phyloP scores from a whole-genome alignment of 2,329 filamentous ascomycete species.

The Emmonsiellopsis sp. region DNA sequence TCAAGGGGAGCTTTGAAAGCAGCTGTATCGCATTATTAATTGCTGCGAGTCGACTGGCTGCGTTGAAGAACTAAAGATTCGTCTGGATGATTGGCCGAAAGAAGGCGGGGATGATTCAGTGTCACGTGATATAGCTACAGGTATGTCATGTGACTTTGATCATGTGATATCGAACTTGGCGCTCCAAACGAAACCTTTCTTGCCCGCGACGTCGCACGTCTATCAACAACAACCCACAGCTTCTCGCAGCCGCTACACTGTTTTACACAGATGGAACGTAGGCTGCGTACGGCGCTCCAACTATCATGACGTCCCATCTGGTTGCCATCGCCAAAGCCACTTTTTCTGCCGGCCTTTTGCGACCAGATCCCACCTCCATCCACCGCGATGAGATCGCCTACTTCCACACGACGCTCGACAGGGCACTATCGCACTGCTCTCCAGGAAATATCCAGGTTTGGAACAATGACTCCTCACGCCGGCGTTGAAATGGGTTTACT shows the following conservation, averaged over 20 bases:
- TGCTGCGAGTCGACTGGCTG: neutral
- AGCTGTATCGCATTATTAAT: neutral
- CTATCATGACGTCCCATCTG: conserved; percentile 56
- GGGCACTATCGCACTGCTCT: conserved; percentile 61
- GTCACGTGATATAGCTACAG: neutral
- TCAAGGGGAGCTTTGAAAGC: too few species aligned
- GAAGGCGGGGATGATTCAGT: neutral
- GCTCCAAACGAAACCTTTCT: neutral
- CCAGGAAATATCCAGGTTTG: conserved; percentile 83
- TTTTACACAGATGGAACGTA: neutral
- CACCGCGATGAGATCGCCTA: conserved; percentile 59
- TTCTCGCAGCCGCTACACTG: neutral
- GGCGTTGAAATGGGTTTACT: conserved; percentile 22
- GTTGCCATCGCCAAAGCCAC: conserved; percentile 69
- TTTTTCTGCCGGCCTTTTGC: conserved; percentile 64
- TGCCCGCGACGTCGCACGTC: too few species aligned
- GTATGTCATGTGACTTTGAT: neutral
- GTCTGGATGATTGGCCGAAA: neutral
- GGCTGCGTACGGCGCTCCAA: neutral
- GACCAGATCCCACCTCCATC: conserved; percentile 62
- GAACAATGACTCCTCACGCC: conserved; percentile 24
- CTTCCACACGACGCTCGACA: conserved; percentile 58
- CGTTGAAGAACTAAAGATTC: neutral
- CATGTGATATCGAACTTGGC: neutral
- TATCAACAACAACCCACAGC: neutral